A percentile compares a stretch with the other conserved stretches of the same genome.
Conservation (phyloP, 192 early-diverging fungal species). For the Mortierella antarctica region DNA sequence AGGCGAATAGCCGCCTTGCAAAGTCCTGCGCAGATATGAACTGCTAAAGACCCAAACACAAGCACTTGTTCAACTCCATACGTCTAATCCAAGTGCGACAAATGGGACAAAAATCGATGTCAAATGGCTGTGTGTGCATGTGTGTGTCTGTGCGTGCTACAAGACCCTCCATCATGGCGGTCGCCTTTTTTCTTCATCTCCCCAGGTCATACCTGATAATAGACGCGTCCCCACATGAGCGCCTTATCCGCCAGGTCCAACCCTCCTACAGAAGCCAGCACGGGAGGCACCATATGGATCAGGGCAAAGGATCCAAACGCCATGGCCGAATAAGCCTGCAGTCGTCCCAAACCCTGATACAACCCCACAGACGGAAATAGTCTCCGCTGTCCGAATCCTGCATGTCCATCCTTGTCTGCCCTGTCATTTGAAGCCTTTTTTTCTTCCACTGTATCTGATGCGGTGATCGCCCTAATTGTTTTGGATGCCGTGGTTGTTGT, state of each 20-base stretch:
- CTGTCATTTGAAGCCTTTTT: background rate
- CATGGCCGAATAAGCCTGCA: slow-evolving; percentile 39
- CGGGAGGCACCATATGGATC: slow-evolving; percentile 46
- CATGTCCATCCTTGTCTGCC: background rate
- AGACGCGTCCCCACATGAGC: slow-evolving; percentile 55
- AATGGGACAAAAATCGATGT: background rate
- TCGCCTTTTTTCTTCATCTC: background rate
- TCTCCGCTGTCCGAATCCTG: background rate
- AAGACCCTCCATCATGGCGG: background rate
- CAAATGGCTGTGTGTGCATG: too few species aligned
- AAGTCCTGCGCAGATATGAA: slow-evolving; percentile 45
- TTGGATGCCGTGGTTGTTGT: background rate
- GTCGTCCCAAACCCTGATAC: slow-evolving; percentile 39
- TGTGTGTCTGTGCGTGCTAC: too few species aligned
- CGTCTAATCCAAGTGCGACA: slow-evolving; percentile 7
- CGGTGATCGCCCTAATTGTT: background rate
- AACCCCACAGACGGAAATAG: slow-evolving; percentile 34
- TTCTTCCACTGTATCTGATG: too few species aligned
- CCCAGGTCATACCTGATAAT: slow-evolving; percentile 52
- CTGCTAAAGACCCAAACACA: slow-evolving; percentile 49
- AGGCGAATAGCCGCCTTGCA: slow-evolving; percentile 32
- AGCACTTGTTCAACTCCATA: slow-evolving; percentile 46
- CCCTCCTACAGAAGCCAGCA: slow-evolving; percentile 48
- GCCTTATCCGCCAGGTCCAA: slow-evolving; percentile 55
- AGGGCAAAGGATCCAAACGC: slow-evolving; percentile 46